These are phyloP conservation scores for Neurospora hispaniola DNA, from an alignment of 495 filamentous ascomycete genomes.

Conservation along the genomic window DNA sequence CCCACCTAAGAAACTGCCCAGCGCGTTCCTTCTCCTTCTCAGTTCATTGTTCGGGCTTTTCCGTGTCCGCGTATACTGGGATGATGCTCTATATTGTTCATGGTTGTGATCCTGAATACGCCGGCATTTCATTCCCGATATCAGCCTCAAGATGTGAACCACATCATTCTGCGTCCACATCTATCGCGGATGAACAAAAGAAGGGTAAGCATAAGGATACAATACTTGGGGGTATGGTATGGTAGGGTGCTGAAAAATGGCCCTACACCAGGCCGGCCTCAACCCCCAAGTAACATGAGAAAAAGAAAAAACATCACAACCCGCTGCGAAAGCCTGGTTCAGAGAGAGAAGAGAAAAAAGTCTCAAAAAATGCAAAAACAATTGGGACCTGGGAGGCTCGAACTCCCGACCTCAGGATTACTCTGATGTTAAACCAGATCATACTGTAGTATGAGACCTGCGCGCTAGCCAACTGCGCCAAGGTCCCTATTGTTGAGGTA, in stretches of 20 bases:
- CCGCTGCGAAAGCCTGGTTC: too few relatives aligned
- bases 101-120: too few relatives aligned
- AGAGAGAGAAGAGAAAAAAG: background rate
- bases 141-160: too few relatives aligned
- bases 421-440: background rate
- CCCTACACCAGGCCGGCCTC: too few relatives aligned
- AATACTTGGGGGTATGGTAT: too few relatives aligned
- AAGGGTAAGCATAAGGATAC: too few relatives aligned
- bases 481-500: background rate
- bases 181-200: too few relatives aligned
- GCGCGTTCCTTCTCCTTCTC: background rate
- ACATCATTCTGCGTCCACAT: too few relatives aligned
- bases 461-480: background rate
- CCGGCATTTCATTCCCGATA: too few relatives aligned
- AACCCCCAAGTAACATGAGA: too few relatives aligned
- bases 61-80: background rate
- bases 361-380: background rate
- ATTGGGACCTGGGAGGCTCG: background rate
- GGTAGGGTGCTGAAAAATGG: too few relatives aligned
- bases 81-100: background rate
- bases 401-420: background rate
- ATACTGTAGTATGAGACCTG: constrained; percentile 1
- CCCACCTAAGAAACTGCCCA: background rate
- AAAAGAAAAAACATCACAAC: too few relatives aligned
- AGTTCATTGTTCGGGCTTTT: background rate